These are phyloP conservation scores for Claviceps sp. DNA, from an alignment of 2,329 filamentous ascomycete genomes.

Conservation along the genomic window DNA sequence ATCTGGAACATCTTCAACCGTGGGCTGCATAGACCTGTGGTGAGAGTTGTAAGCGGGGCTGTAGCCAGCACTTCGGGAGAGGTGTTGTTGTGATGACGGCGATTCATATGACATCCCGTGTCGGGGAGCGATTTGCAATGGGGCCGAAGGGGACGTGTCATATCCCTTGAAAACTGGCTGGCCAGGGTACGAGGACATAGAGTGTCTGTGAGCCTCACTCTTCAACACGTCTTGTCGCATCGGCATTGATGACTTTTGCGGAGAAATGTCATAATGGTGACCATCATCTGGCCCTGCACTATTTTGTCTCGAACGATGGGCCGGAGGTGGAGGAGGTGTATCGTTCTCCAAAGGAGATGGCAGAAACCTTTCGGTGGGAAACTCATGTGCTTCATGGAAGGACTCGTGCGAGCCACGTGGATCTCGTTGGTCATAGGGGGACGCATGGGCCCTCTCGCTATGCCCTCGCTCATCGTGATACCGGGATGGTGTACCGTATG, in stretches of 20 bases:
- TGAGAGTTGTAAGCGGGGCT: slow-evolving; percentile 32
- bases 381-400: slow-evolving; percentile 20
- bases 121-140: slow-evolving; percentile 15
- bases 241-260: slow-evolving; percentile 32
- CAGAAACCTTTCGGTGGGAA: slow-evolving; percentile 20
- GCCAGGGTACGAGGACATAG: slow-evolving; percentile 36
- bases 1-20: slow-evolving; percentile 51
- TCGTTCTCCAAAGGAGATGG: slow-evolving; percentile 26
- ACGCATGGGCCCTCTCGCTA: slow-evolving; percentile 16
- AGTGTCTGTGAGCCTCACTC: slow-evolving; percentile 42
- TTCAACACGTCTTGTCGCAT: slow-evolving; percentile 47
- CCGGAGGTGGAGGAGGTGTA: slow-evolving; percentile 42
- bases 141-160: slow-evolving; percentile 31
- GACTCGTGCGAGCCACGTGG: slow-evolving; percentile 21
- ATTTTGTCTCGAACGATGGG: slow-evolving; percentile 35
- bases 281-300: slow-evolving; percentile 30
- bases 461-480: slow-evolving; percentile 25
- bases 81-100: slow-evolving; percentile 29
- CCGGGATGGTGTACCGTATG: slow-evolving; percentile 20
- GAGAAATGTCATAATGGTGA: slow-evolving; percentile 25
- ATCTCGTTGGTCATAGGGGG: slow-evolving; percentile 25
- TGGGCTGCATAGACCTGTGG: slow-evolving; percentile 43
- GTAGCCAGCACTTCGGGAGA: slow-evolving; percentile 36
- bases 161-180: slow-evolving; percentile 38
- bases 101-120: slow-evolving; percentile 21